Conservation (phyloP, 78 protist species). For the Isochrysis galbana region DNA sequence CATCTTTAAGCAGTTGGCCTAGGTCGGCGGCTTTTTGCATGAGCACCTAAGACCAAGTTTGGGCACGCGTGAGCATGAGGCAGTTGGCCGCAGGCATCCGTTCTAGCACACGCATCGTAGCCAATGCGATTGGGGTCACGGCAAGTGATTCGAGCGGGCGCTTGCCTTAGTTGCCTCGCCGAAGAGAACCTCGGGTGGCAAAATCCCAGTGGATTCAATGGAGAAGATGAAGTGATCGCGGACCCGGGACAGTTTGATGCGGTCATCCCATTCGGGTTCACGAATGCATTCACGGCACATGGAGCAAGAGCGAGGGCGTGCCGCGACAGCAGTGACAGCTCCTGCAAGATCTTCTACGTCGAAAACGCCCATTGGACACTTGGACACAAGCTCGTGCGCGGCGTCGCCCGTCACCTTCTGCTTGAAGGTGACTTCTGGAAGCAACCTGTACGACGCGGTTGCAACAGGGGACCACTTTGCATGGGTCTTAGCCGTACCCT, state of each 20-base stretch:
- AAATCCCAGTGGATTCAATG: constrained; percentile 72
- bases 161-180: constrained; percentile 22
- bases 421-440: constrained; percentile 74
- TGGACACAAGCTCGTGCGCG: constrained; percentile 60
- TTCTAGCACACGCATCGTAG: too few relatives aligned
- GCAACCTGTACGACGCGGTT: constrained; percentile 89
- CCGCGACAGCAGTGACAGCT: background rate
- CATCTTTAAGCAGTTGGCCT: background rate
- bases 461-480: constrained; percentile 96
- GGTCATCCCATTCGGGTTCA: constrained; percentile 56
- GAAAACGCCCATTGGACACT: constrained; percentile 83
- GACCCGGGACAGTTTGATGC: constrained; percentile 51
- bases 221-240: constrained; percentile 84
- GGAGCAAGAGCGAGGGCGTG: constrained; percentile 75
- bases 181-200: constrained; percentile 55
- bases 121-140: too few relatives aligned
- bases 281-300: constrained; percentile 90
- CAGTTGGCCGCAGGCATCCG: background rate
- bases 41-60: background rate
- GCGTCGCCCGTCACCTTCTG: constrained; percentile 52
- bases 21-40: constrained; percentile 2
- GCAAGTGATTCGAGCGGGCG: background rate
- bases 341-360: constrained; percentile 82
- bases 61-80: background rate
- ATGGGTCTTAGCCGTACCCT: constrained; percentile 89